Evolutionary conservation across 805 yeast species (phyloP), one percentile per base, ranked within the genome.

Genomic region (Metschnikowia santaceciliae): DNA sequence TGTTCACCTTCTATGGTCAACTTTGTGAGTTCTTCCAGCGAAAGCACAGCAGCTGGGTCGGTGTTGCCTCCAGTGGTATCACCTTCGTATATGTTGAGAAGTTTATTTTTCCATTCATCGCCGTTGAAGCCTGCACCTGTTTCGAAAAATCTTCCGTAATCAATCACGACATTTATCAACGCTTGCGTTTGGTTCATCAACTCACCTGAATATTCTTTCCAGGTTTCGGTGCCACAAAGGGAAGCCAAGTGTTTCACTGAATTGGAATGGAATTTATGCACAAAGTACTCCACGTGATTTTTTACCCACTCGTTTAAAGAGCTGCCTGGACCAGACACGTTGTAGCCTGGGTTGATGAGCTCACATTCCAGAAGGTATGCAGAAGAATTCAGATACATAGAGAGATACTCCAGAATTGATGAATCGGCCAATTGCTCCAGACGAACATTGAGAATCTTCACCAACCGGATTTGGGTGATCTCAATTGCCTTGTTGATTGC

Each of bases 341-440:
- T 75, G 50, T 77, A 81, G 0, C 96, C 96, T 4, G 78, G 78
- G 48, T 90, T 83, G 4, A 91, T 79, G 13, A 82, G 75, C 65
- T 94, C 98, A 65, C 96, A 88, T 61, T 90, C 96, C 44, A 80
- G 80, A 39, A 90, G 72, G 63, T 91, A 91, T 20, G 84, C 74
- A 0, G 84, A 79, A 50, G 83, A 81, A 13, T 87, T 70, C 2
- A 86, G 74, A 65, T 83, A 89, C 47, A 89, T 77, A 52, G 82
- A 72, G 43, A 88, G 61, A 68, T 90, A 91, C 56, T 77, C 79
- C n/a, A 78, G 77, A 7, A 81, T 72, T 2, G 84, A 66, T 20
- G 84, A 65, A 37, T 74, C 76, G 0, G 88, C 79, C 13, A 81
- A 82, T 54, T 86, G 81, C 40, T 86, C 90, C 62, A 84, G 81